phyloP scores from a whole-genome alignment of 2,329 filamentous ascomycete species.

The Didymella keratinophila region DNA sequence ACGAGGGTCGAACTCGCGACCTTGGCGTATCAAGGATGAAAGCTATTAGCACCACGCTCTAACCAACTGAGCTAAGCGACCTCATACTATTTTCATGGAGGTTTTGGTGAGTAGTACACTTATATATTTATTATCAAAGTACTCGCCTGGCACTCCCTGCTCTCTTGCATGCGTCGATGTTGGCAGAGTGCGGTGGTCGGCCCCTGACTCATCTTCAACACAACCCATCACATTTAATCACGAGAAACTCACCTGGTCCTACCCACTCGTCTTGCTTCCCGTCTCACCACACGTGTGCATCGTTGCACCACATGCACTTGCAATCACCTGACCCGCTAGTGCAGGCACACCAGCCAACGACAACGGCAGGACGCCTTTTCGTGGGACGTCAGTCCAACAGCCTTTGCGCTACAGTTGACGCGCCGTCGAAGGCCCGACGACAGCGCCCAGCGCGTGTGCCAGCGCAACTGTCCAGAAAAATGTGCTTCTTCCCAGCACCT shows the following conservation, averaged over 20 bases:
- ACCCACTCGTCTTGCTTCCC: background rate
- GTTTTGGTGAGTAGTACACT: too few relatives aligned
- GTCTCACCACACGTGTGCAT: slow-evolving; percentile 15
- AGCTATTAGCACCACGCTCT: slow-evolving; percentile 29
- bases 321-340: slow-evolving; percentile 24
- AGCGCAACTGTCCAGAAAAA: slow-evolving; percentile 13
- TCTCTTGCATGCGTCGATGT: too few relatives aligned
- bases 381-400: slow-evolving; percentile 19
- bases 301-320: slow-evolving; percentile 19
- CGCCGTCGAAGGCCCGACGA: slow-evolving; percentile 19
- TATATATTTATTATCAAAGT: too few relatives aligned
- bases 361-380: slow-evolving; percentile 14
- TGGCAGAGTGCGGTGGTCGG: too few relatives aligned
- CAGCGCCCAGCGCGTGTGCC: slow-evolving; percentile 1
- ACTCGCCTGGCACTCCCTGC: too few relatives aligned
- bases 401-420: slow-evolving; percentile 19
- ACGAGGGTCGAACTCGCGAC: slow-evolving; percentile 29
- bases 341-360: slow-evolving; percentile 22
- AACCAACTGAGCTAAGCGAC: slow-evolving; percentile 29
- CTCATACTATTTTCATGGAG: too few relatives aligned
- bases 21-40: slow-evolving; percentile 25
- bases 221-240: background rate
- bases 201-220: background rate
- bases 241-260: background rate
- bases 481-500: slow-evolving; percentile 5